Evolutionary conservation across 2,329 filamentous ascomycete genomes (phyloP).

Genomic region (Beauveria sp.): DNA sequence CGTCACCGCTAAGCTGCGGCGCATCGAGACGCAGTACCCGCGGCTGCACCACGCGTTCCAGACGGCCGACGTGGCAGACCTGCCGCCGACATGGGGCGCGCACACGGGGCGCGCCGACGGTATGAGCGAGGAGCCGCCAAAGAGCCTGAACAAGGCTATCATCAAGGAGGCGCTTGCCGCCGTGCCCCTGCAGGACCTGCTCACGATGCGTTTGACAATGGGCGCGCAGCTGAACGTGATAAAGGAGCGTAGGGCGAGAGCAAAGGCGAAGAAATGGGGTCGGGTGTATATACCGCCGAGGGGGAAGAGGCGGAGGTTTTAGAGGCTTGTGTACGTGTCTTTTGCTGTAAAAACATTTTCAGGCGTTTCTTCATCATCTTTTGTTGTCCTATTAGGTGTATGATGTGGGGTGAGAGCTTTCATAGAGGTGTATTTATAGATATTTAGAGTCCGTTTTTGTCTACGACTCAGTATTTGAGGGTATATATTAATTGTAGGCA

Average conservation of each 20-base stretch:
- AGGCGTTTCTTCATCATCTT: not conserved
- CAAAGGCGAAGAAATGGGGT: not conserved
- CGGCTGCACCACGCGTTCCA: slow-evolving; percentile 34
- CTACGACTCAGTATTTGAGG: no score
- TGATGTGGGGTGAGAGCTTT: not conserved
- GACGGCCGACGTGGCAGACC: slow-evolving; percentile 23
- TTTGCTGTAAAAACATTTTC: not conserved
- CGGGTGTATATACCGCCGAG: not conserved
- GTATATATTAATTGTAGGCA: not conserved
- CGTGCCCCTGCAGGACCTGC: slow-evolving; percentile 21
- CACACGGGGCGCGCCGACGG: not conserved
- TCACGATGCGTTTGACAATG: slow-evolving; percentile 17
- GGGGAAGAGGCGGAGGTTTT: slow-evolving; percentile 3
- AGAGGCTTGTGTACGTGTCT: not conserved
- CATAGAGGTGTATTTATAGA: not conserved
- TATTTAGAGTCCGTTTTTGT: not conserved
- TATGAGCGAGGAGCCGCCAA: not conserved
- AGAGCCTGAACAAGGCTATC: slow-evolving; percentile 22
- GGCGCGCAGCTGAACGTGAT: slow-evolving; percentile 14
- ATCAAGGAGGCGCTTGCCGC: slow-evolving; percentile 22
- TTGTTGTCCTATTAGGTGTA: not conserved
- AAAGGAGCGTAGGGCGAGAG: not conserved
- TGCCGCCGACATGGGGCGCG: slow-evolving; percentile 19
- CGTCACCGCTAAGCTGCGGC: slow-evolving; percentile 31
- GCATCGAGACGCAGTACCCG: slow-evolving; percentile 33